Evolutionary conservation across 805 yeast species (phyloP), one percentile per base, ranked within the genome.

Genomic region (Wickerhamiella kazuoi): DNA sequence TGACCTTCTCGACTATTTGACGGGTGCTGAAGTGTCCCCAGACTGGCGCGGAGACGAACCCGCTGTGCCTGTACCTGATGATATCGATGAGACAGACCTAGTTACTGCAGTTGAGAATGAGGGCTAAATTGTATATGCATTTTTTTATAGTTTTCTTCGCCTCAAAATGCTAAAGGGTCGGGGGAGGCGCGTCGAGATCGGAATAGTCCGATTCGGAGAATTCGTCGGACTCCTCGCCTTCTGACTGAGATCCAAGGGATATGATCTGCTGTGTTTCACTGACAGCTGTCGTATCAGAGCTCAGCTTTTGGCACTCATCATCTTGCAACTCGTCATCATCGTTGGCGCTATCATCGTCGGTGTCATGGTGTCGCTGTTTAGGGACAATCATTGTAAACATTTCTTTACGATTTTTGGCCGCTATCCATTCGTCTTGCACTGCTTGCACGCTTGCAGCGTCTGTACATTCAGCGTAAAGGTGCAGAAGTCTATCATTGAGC

Each of bases 351-450:
- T 42, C 50, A 11, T 50, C 57, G 4, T 39, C 39, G 13, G 63
- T 67, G 51, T 75, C 74, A 43, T 87, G 63, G 37, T 74, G 75
- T 45, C 65, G 6, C 11, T 23, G 26, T 23, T 17, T 31, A 17
- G 34, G 21, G 5, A 17, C 14, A 17, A 31, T n/a, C 34, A 31
- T 31, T 4, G 34, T 31, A 14, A 16, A 31, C 19, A 4, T 16
- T 68, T 70, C 49, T 81, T 94, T 40, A 14, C 62, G 59, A 43
- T 82, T 90, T 14, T 81, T 60, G 50, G 65, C 66, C 18, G 64
- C 74, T 49, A 90, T 56, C 79, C 90, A 87, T 21, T 61, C 71
- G 11, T 73, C 72, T 58, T 90, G 87, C 0, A 84, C 94, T 31
- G 52, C 58, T 36, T 67, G 63, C 1, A 90, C 74, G 4, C 86